phyloP scores from a whole-genome alignment of 805 yeast genomes.

The Saccharomyces paradoxus region DNA sequence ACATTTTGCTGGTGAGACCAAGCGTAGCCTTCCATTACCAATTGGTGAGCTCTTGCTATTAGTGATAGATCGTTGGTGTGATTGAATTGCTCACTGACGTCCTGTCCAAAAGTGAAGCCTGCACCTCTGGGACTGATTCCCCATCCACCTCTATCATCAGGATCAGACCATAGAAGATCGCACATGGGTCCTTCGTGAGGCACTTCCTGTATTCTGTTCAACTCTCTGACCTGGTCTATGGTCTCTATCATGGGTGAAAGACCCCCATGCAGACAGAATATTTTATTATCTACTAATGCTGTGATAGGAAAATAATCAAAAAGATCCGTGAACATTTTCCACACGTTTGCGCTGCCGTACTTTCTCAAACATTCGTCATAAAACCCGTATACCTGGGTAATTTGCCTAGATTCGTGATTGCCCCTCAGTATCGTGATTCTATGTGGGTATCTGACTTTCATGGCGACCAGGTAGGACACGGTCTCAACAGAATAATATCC shows the following conservation, averaged over 20 bases:
- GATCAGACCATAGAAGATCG: constrained; percentile 93
- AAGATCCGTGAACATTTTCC: constrained; percentile 87
- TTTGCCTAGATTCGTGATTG: constrained; percentile 91
- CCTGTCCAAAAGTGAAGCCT: constrained; percentile 96
- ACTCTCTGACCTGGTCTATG: constrained; percentile 82
- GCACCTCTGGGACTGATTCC: constrained; percentile 98
- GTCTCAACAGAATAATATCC: constrained; percentile 87
- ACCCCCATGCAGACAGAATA: constrained; percentile 92
- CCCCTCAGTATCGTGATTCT: constrained; percentile 91
- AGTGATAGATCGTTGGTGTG: constrained; percentile 78
- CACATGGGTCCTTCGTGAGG: constrained; percentile 99
- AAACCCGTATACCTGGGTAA: constrained; percentile 92
- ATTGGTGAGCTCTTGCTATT: constrained; percentile 91
- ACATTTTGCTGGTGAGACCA: constrained; percentile 94
- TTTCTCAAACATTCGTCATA: constrained; percentile 92
- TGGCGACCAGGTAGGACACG: constrained; percentile 76
- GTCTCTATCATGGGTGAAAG: constrained; percentile 91
- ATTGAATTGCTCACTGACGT: constrained; percentile 86
- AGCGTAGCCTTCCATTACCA: constrained; percentile 94
- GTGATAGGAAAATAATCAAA: constrained; percentile 92
- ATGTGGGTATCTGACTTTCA: constrained; percentile 87
- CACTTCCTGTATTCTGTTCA: constrained; percentile 89
- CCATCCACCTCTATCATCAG: constrained; percentile 97
- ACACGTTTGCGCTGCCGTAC: constrained; percentile 85
- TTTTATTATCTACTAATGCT: constrained; percentile 82